Percentiles rank a stretch among this genome's conserved stretches.
Evolutionary conservation across 805 yeast genomes (phyloP).

Genomic region (Naumovozyma baii): DNA sequence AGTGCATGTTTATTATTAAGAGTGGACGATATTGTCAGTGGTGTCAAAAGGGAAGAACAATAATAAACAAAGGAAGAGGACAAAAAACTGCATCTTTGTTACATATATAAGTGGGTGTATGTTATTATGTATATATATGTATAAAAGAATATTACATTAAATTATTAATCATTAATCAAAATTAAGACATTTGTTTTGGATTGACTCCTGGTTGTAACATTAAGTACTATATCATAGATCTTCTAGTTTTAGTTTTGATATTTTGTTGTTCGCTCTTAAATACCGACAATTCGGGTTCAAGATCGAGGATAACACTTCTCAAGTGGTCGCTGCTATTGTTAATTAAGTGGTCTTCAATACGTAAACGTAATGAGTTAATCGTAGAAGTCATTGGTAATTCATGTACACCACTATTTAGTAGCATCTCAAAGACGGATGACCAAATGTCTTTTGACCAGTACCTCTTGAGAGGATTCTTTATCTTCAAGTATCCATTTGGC

Average conservation of each 20-base stretch:
- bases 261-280: constrained; percentile 4
- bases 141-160: not conserved
- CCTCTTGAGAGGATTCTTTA: constrained; percentile 46
- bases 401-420: constrained; percentile 47
- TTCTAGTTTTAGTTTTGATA: not conserved
- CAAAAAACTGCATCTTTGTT: not conserved
- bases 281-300: constrained; percentile 28
- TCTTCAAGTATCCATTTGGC: constrained; percentile 25
- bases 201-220: no score
- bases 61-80: not conserved
- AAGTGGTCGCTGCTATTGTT: constrained; percentile 19
- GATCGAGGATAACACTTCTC: constrained; percentile 27
- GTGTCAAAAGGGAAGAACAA: constrained; percentile 56
- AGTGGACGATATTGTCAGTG: constrained; percentile 96
- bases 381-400: constrained; percentile 35
- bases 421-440: constrained; percentile 51
- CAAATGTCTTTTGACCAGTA: constrained; percentile 72
- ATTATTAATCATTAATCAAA: not conserved
- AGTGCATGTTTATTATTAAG: constrained; percentile 89
- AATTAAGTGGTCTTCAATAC: constrained; percentile 10
- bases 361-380: constrained; percentile 15
- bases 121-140: not conserved
- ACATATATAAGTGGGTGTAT: not conserved
- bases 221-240: not conserved
- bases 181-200: no score